A percentile compares a stretch with the other conserved stretches of the same genome.
Conservation (phyloP, 176 grass and related monocot genomes). For the bread wheat (Triticum aestivum) region DNA sequence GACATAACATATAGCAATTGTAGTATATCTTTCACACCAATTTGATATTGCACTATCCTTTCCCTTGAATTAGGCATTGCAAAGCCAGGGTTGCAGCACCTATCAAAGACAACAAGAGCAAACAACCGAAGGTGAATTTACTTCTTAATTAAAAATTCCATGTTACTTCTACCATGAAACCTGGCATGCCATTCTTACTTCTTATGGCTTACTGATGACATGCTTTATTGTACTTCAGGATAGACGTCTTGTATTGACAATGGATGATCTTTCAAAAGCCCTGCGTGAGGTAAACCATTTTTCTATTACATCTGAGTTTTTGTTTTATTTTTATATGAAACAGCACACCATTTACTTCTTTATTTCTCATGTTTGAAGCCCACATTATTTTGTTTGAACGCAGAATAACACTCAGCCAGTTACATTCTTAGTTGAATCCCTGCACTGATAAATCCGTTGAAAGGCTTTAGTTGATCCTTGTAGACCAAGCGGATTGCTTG, state of each 20-base stretch:
- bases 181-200: not conserved
- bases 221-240: slow-evolving; percentile 55
- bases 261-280: slow-evolving; percentile 98
- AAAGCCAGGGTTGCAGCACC: slow-evolving; percentile 90
- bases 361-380: not conserved
- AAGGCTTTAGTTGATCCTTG: not conserved
- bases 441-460: not conserved
- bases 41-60: slow-evolving; percentile 25
- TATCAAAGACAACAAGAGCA: slow-evolving; percentile 99
- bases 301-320: not conserved
- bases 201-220: slow-evolving; percentile 19
- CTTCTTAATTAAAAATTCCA: slow-evolving; percentile 2
- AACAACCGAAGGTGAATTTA: slow-evolving; percentile 81
- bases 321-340: not conserved
- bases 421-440: slow-evolving; percentile 5
- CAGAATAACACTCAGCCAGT: not conserved
- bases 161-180: not conserved
- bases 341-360: not conserved
- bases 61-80: slow-evolving; percentile 64
- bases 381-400: not conserved
- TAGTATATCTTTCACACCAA: not conserved
- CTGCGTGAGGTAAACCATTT: slow-evolving; percentile 63
- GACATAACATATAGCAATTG: not conserved
- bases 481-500: not conserved
- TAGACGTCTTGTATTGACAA: slow-evolving; percentile 88